Evolutionary conservation across 176 grass and related monocot genomes (phyloP).

Genomic region (Miscanthus lutarioriparius): DNA sequence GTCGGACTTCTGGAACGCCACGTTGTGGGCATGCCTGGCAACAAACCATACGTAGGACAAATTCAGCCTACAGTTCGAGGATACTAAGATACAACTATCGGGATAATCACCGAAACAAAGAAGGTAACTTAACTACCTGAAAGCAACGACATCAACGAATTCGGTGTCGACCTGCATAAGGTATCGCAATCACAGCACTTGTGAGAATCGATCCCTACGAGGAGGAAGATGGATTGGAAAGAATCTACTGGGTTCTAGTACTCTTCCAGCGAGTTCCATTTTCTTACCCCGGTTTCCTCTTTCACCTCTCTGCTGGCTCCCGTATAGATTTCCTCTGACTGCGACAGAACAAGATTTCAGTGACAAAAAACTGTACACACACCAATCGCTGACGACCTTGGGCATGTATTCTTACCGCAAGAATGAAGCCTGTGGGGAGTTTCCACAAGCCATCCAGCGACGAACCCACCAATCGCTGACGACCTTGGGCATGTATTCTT

Average conservation of each 20-base stretch:
- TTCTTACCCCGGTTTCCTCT: slow-evolving; percentile 94
- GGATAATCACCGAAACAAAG: not conserved
- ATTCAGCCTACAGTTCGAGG: not conserved
- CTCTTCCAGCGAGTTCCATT: not conserved
- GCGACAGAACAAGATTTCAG: not conserved
- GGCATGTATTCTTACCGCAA: slow-evolving; percentile 50
- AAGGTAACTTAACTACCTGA: slow-evolving; percentile 54
- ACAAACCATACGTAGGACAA: not conserved
- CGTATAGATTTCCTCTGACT: slow-evolving; percentile 89
- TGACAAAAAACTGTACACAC: no score
- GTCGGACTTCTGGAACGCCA: slow-evolving; percentile 95
- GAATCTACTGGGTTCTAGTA: not conserved
- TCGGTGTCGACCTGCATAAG: slow-evolving; percentile 75
- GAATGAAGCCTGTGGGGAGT: slow-evolving; percentile 93
- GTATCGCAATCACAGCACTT: slow-evolving; percentile 17
- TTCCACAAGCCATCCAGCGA: slow-evolving; percentile 62
- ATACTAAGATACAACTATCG: not conserved
- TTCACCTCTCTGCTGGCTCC: slow-evolving; percentile 87
- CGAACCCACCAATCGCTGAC: no score
- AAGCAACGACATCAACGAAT: slow-evolving; percentile 84
- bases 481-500: slow-evolving; percentile 9
- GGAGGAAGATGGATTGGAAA: not conserved
- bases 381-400: no score
- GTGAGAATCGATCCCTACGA: slow-evolving; percentile 1
- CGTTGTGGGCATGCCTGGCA: slow-evolving; percentile 74